Evolutionary conservation across 2,329 filamentous ascomycete genomes (phyloP), one percentile per base, ranked within the genome.

Genomic region (Cytospora piceicola): DNA sequence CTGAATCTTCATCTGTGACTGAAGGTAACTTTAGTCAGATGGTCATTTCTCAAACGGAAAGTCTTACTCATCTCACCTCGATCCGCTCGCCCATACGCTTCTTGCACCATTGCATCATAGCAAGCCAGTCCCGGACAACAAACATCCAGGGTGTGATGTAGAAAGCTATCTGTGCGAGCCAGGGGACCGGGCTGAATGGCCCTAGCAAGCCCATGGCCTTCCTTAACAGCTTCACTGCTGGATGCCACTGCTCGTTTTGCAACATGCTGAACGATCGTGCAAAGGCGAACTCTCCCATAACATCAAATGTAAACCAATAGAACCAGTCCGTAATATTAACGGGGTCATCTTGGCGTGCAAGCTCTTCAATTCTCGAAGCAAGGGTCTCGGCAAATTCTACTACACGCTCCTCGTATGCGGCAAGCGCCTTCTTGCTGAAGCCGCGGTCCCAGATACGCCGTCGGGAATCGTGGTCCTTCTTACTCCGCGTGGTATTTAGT

Each of bases 201-300:
- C 53, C 53, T 32, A 55, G 12, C 9, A 55, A 9, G 5, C 24
- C 30, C 53, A 55, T 32, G 1, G 53, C 53, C 20, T 14, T 34
- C 29, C 53, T 55, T n/a, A 54, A 34, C 20, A 55, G 15, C 29
- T 17, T 20, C 1, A 55, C 27, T 7, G 30, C 53, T 2, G 22
- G 4, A 11, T 55, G 53, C 53, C 53, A 55, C 17, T 34, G 27
- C 20, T 34, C 20, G 12, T 55, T 15, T 2, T 29, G 53, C 69
- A 73, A 53, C 71, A 71, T 72, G 4, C 49, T 49, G 36, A 73
- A 72, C 3, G 71, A 71, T 17, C 39, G 66, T 1, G 65, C 65
- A 36, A 73, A 71, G 49, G 66, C 68, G 20, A 73, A 69, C 11
- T 72, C 69, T 14, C 71, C 71, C 69, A 72, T 72, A 1, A 71